Evolutionary conservation across 495 filamentous ascomycete species (phyloP).

Genomic region (Massariosphaeria phaeospora): DNA sequence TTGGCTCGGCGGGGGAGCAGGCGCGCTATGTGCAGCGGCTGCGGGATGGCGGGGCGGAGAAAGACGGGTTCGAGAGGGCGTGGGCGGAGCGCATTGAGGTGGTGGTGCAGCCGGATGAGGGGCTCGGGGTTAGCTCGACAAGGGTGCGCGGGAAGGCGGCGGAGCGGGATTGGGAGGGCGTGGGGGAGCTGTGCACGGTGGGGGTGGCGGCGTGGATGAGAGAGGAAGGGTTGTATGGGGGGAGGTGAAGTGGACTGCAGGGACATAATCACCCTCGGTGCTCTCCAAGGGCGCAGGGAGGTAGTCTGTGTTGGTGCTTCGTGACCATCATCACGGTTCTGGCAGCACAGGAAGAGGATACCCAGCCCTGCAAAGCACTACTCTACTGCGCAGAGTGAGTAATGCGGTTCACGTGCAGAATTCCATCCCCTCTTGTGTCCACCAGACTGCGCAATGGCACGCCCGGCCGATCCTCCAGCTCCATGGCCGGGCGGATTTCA

Average conservation of each 20-base stretch:
- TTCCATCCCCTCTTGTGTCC: no score
- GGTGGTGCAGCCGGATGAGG: conserved; percentile 56
- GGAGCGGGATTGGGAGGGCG: conserved; percentile 48
- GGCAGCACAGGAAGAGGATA: no score
- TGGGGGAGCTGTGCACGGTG: conserved; percentile 60
- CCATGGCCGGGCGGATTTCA: no score
- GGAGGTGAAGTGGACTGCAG: conserved; percentile 34
- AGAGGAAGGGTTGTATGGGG: conserved; percentile 49
- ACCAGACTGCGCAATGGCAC: no score
- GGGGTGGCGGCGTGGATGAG: conserved; percentile 56
- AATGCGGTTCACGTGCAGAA: no score
- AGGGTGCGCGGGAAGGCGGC: conserved; percentile 62
- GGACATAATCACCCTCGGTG: no score
- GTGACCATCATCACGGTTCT: no score
- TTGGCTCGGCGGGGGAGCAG: conserved; percentile 40
- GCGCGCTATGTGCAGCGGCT: conserved; percentile 37
- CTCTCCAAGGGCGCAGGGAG: no score
- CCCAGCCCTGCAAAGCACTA: no score
- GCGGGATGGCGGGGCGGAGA: conserved; percentile 44
- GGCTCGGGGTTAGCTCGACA: conserved; percentile 69
- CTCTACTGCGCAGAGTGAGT: no score
- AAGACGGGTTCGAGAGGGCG: conserved; percentile 54
- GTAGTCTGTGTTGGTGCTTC: no score
- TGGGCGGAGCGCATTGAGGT: conserved; percentile 71
- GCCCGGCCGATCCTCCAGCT: no score